phyloP scores from a whole-genome alignment of 106 monocot genomes.

The Phalaenopsis equestris region DNA sequence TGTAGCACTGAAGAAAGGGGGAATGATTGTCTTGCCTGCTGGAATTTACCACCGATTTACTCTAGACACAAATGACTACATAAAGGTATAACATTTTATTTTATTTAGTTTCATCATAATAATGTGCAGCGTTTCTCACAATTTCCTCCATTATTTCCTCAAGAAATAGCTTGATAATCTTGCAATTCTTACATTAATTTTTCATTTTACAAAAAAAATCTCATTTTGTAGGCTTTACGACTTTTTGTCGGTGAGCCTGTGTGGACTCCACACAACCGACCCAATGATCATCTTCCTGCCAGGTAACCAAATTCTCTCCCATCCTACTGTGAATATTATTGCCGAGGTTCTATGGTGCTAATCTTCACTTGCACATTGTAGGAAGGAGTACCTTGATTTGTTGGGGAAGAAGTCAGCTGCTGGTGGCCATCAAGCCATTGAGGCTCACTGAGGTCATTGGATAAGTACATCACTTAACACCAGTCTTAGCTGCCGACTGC shows the following conservation, averaged over 20 bases:
- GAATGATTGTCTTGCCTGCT: slow-evolving; percentile 91
- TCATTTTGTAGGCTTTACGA: slow-evolving; percentile 53
- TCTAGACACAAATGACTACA: slow-evolving; percentile 72
- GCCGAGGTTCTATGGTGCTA: not conserved
- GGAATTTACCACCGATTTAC: slow-evolving; percentile 98
- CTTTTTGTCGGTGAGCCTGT: slow-evolving; percentile 95
- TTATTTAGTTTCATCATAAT: too few species aligned
- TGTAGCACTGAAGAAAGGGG: slow-evolving; percentile 75
- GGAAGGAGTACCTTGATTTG: slow-evolving; percentile 20
- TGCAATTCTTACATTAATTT: not conserved
- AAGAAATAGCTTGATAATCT: not conserved
- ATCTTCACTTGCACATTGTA: slow-evolving; percentile 4
- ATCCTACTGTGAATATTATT: not conserved
- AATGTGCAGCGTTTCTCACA: not conserved
- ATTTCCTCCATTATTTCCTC: too few species aligned
- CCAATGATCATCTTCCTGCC: slow-evolving; percentile 78
- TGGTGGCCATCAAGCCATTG: not conserved
- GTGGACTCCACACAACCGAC: slow-evolving; percentile 94
- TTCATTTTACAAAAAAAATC: not conserved
- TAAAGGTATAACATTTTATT: slow-evolving; percentile 51
- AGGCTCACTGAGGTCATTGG: slow-evolving; percentile 11
- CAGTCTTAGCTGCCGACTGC: not conserved
- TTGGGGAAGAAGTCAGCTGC: slow-evolving; percentile 12
- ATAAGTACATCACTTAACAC: not conserved
- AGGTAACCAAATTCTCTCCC: slow-evolving; percentile 37